phyloP scores from a whole-genome alignment of 1,284 basidiomycete genomes.

The Pyrrhoderma lamaoense region DNA sequence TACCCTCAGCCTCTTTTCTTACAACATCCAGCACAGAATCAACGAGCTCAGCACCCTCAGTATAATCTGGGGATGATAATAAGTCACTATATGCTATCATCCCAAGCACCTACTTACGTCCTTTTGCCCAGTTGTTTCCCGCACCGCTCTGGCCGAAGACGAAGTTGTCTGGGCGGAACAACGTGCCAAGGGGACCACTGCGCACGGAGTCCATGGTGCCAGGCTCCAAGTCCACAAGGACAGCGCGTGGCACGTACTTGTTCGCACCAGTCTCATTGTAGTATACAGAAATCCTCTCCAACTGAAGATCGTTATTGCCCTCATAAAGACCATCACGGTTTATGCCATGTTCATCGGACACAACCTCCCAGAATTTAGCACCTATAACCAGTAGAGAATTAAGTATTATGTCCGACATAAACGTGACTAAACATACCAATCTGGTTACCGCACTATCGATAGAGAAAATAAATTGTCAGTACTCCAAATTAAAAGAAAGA shows the following conservation, averaged over 20 bases:
- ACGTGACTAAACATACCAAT: conserved; percentile 54
- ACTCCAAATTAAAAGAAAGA: conserved; percentile 19
- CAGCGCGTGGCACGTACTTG: conserved; percentile 87
- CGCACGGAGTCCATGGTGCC: conserved; percentile 81
- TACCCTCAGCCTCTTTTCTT: conserved; percentile 69
- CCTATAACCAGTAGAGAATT: conserved; percentile 36
- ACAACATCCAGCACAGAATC: conserved; percentile 77
- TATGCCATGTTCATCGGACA: conserved; percentile 97
- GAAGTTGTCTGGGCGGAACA: conserved; percentile 90
- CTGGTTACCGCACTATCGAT: conserved; percentile 88
- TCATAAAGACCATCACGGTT: conserved; percentile 89
- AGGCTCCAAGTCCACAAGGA: conserved; percentile 88
- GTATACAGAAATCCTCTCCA: conserved; percentile 96
- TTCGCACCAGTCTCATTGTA: conserved; percentile 87
- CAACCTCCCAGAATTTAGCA: conserved; percentile 98
- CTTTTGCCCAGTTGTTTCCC: conserved; percentile 93
- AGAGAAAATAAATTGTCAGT: conserved; percentile 20
- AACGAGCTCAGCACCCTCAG: conserved; percentile 91
- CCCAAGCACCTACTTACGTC: conserved; percentile 57
- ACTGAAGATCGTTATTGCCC: conserved; percentile 91
- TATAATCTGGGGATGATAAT: conserved; percentile 51
- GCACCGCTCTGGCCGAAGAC: conserved; percentile 70
- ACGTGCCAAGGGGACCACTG: conserved; percentile 55
- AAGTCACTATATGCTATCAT: neutral
- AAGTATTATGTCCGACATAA: conserved; percentile 20